Evolutionary conservation across 2,329 filamentous ascomycete genomes (phyloP).

Genomic region (Escovopsis sp.): DNA sequence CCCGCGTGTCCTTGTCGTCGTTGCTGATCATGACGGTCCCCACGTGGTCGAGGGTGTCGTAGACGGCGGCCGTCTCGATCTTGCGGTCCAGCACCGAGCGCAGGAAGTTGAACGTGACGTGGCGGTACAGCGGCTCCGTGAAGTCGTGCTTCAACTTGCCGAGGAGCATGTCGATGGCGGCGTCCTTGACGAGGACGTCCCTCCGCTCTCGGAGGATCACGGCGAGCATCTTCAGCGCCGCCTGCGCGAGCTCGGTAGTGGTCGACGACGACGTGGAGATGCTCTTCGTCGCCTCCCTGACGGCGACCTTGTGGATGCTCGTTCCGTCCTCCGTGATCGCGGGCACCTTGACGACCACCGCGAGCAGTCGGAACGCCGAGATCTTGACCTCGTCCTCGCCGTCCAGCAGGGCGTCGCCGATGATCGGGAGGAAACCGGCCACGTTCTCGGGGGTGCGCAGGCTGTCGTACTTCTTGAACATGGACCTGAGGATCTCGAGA

Average conservation of each 20-base stretch:
- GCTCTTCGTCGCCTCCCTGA: constrained; percentile 70
- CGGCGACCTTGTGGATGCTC: constrained; percentile 57
- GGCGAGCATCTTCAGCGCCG: constrained; percentile 75
- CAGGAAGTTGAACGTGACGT: constrained; percentile 88
- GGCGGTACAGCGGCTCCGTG: constrained; percentile 82
- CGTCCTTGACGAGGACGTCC: constrained; percentile 63
- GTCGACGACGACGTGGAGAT: constrained; percentile 67
- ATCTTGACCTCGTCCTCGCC: constrained; percentile 89
- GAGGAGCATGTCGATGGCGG: constrained; percentile 68
- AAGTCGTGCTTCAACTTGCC: constrained; percentile 74
- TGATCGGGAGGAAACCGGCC: constrained; percentile 70
- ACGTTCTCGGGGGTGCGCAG: constrained; percentile 70
- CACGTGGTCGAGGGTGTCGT: constrained; percentile 81
- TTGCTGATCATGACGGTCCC: constrained; percentile 93
- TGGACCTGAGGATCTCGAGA: constrained; percentile 69
- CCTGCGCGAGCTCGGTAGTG: constrained; percentile 71
- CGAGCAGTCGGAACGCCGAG: constrained; percentile 71
- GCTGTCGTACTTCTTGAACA: constrained; percentile 74
- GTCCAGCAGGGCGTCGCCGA: constrained; percentile 74
- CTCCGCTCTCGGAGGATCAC: constrained; percentile 71
- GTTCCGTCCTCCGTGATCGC: constrained; percentile 55
- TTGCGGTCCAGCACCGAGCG: constrained; percentile 75
- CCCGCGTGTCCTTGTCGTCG: constrained; percentile 74
- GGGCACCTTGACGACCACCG: constrained; percentile 71
- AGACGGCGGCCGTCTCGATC: constrained; percentile 73